phyloP scores from a whole-genome alignment of 1,139 yeast genomes.

The Geotrichum histeridarum region DNA sequence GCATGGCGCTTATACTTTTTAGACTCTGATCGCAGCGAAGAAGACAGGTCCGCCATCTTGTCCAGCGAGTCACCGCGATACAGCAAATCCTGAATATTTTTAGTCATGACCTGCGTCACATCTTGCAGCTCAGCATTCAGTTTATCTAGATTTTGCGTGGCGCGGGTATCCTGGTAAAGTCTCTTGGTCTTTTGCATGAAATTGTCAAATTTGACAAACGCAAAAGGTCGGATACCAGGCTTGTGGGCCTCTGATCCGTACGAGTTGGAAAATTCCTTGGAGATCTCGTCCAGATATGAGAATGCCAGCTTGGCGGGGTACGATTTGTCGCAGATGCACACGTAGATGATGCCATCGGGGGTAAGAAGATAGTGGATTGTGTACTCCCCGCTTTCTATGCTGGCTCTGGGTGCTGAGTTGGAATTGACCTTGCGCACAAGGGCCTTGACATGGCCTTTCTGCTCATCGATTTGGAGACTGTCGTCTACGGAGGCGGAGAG shows the following conservation, averaged over 20 bases:
- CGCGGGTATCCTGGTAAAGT: constrained; percentile 84
- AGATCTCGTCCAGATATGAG: constrained; percentile 75
- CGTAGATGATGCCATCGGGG: constrained; percentile 53
- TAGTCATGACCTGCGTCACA: constrained; percentile 92
- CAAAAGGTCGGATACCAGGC: constrained; percentile 74
- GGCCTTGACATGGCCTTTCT: constrained; percentile 79
- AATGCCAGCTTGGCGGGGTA: constrained; percentile 89
- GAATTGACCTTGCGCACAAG: constrained; percentile 72
- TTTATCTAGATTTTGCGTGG: constrained; percentile 80
- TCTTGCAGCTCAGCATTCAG: constrained; percentile 85
- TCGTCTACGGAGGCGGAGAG: constrained; percentile 92
- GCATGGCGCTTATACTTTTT: constrained; percentile 87
- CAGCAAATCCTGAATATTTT: constrained; percentile 87
- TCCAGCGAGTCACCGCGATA: constrained; percentile 94
- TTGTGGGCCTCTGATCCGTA: constrained; percentile 57
- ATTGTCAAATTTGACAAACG: constrained; percentile 77
- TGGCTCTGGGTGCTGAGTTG: constrained; percentile 78
- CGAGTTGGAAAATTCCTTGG: constrained; percentile 73
- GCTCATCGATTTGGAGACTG: constrained; percentile 55
- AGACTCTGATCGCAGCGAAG: constrained; percentile 73
- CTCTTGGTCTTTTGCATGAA: constrained; percentile 84
- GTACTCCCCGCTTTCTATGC: constrained; percentile 71
- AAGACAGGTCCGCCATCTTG: constrained; percentile 82
- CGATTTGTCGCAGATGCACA: constrained; percentile 68
- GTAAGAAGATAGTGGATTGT: constrained; percentile 70